phyloP scores from a whole-genome alignment of 2,329 filamentous ascomycete species.

The Paraconiothyrium sp. region DNA sequence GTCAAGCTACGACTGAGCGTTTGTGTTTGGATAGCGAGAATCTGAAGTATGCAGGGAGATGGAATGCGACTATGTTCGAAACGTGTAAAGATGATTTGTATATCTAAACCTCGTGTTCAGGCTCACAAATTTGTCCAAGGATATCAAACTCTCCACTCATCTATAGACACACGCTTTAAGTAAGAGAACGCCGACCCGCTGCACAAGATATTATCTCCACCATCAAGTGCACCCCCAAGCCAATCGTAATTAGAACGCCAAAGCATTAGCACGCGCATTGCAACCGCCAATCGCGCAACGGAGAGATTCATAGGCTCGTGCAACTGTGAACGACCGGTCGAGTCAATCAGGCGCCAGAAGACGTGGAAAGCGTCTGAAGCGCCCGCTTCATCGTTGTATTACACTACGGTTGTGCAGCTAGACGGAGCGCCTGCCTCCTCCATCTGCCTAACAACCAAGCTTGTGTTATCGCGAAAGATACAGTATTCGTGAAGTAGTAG shows the following conservation, averaged over 20 bases:
- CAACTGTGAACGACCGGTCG: conserved; percentile 17
- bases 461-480: conserved; percentile 6
- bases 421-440: conserved; percentile 53
- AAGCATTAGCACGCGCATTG: conserved; percentile 8
- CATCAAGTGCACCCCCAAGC: neutral
- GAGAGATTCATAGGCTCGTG: conserved; percentile 22
- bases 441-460: conserved; percentile 33
- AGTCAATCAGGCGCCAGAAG: conserved; percentile 10
- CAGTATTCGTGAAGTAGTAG: neutral
- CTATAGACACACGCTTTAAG: conserved; percentile 7
- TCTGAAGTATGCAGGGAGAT: neutral
- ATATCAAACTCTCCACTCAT: conserved; percentile 13
- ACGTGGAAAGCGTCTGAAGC: neutral
- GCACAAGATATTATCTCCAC: conserved; percentile 1
- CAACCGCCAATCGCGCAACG: conserved; percentile 14
- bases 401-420: conserved; percentile 32
- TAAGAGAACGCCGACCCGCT: conserved; percentile 7
- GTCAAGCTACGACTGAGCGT: too few relatives aligned
- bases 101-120: neutral
- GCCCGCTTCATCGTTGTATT: conserved; percentile 28
- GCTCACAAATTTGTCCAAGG: conserved; percentile 9
- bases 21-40: neutral
- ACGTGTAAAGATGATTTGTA: neutral
- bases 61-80: neutral
- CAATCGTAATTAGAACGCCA: conserved; percentile 9